Conservation (phyloP, 1,284 basidiomycete genomes). For the Apiotrichum mycotoxinovorans region DNA sequence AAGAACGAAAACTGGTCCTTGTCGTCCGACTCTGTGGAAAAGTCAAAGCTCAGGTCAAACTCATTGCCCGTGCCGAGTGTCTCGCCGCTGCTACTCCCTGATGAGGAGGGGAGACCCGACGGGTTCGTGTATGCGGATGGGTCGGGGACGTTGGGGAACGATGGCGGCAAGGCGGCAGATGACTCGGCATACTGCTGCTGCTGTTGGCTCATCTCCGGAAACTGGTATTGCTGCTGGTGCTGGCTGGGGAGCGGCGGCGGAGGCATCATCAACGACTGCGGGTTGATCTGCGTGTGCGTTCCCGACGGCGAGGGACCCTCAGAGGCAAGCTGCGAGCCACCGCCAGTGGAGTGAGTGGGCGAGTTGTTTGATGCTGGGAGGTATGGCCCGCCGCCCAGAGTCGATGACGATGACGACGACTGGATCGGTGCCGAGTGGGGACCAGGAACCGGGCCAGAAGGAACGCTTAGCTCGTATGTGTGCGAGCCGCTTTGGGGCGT, state of each 20-base stretch:
- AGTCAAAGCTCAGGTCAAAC: constrained; percentile 17
- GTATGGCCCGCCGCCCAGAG: constrained; percentile 17
- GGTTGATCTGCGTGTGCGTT: constrained; percentile 7
- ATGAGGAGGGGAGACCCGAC: neutral
- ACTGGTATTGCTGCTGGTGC: neutral
- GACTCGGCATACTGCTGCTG: neutral
- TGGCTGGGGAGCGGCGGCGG: constrained; percentile 12
- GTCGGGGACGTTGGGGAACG: constrained; percentile 16
- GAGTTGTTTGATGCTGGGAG: constrained; percentile 10
- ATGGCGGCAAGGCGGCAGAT: neutral
- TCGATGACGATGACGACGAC: constrained; percentile 4
- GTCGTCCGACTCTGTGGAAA: constrained; percentile 6
- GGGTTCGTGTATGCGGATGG: constrained; percentile 2
- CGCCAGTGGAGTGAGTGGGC: constrained; percentile 2
- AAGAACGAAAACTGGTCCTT: constrained; percentile 19
- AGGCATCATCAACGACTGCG: constrained; percentile 15
- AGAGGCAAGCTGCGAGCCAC: constrained; percentile 2
- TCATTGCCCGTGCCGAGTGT: neutral
- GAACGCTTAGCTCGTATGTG: constrained; percentile 1
- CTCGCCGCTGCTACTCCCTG: neutral
- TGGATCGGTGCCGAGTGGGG: neutral
- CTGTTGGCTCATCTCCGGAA: neutral
- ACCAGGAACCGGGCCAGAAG: neutral
- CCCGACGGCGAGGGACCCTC: constrained; percentile 15
- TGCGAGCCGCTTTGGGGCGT: neutral